A percentile compares a stretch with the other conserved stretches of the same genome.
Evolutionary conservation across 2,329 filamentous ascomycete species (phyloP).

Genomic region (Talaromyces amestolkiae): DNA sequence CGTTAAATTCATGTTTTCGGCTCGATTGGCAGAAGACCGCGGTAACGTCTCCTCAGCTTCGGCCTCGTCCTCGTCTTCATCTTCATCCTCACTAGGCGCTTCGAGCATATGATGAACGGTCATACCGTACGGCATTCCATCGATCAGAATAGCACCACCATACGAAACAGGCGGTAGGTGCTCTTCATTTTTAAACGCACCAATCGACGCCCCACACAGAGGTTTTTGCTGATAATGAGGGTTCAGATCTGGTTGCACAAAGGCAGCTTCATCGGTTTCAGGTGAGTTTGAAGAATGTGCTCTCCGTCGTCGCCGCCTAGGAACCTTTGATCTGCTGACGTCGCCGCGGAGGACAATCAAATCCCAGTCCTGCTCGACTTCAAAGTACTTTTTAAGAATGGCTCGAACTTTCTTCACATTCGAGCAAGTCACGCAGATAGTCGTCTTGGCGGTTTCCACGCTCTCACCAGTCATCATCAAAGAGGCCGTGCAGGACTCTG

Average conservation of each 20-base stretch:
- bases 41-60: constrained; percentile 35
- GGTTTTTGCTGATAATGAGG: constrained; percentile 75
- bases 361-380: constrained; percentile 57
- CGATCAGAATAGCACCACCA: constrained; percentile 80
- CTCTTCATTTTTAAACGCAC: constrained; percentile 78
- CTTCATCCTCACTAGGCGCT: constrained; percentile 55
- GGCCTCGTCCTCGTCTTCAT: constrained; percentile 34
- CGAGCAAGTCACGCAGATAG: constrained; percentile 63
- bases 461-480: constrained; percentile 61
- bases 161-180: constrained; percentile 90
- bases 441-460: constrained; percentile 57
- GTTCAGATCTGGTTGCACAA: constrained; percentile 51
- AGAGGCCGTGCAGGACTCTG: constrained; percentile 60
- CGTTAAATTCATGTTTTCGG: constrained; percentile 23
- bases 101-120: constrained; percentile 97
- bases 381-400: constrained; percentile 57
- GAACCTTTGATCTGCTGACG: constrained; percentile 55
- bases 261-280: constrained; percentile 28
- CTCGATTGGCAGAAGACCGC: constrained; percentile 48
- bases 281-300: constrained; percentile 33
- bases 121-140: constrained; percentile 85
- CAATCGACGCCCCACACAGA: constrained; percentile 85
- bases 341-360: constrained; percentile 61
- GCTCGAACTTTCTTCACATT: constrained; percentile 58
- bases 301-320: constrained; percentile 40